Base-by-base conservation (phyloP, 1,139 yeast genomes). In the Candida sojae region DNA sequence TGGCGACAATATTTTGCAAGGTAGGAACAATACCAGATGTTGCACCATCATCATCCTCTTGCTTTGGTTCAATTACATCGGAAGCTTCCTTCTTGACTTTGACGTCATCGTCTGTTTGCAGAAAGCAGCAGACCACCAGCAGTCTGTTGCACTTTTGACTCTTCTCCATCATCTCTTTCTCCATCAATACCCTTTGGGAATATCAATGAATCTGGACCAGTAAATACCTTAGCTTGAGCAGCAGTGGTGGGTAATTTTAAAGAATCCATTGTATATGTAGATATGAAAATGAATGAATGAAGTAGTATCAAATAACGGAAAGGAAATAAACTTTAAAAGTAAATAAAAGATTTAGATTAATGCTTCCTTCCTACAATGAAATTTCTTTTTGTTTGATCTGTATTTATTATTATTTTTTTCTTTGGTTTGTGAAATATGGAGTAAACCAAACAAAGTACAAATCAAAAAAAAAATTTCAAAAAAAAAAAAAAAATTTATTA, bases 11-110 rank as follows among this genome's bases (percentile, higher is more conserved):
- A 75, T 93, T 92, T 70, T 92, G 98, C 58, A 92, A 75, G 0
- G 98, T 92, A 39, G 99, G 99, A 9, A 93, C 96, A 51, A 92
- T 92, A 42, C 98, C 98, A 0, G 97, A 88, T 1, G 92, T 84
- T 6, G 87, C 81, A 37, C 87, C 84, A 52, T 84, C 87, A 46
- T 80, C 85, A 38, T 80, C 86, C 39, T 77, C 79, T 51, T 70
- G 72, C 48, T 67, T 68, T 36, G 77, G 75, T 57, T 72, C 77
- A 39, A 70, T 63, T 34, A 73, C 61, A 44, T 66, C 69, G 35
- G 63, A 61, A 32, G 60, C 49, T 33, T 63, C 64, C 48, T 70
- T 72, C 53, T 70, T 42, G 26, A 42, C 17, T 33, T 42, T 33
- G 12, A 41, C 13, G 56, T 55, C 32, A 59, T 51, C 37, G 30